Conservation (phyloP, 108 stramenopile species). For the Stephanodiscus triporus region DNA sequence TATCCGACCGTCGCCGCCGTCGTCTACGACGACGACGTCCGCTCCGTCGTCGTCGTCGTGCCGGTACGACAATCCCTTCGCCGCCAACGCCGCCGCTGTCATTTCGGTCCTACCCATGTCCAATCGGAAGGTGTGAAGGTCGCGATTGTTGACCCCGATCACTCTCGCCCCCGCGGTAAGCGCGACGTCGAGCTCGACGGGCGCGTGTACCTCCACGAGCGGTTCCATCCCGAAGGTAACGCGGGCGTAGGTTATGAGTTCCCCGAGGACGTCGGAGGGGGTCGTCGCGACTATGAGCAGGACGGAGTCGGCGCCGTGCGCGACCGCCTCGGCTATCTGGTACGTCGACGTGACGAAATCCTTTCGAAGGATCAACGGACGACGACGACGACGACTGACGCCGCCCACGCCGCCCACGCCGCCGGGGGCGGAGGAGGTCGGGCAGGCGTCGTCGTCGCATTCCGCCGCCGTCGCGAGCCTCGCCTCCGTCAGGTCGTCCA, state of each 20-base stretch:
- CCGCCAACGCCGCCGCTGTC: constrained; percentile 61
- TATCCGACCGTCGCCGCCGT: constrained; percentile 29
- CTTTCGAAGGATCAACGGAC: constrained; percentile 94
- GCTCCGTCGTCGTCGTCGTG: too few species aligned
- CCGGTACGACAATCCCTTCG: constrained; percentile 58
- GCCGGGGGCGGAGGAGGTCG: too few species aligned
- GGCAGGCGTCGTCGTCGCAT: background rate
- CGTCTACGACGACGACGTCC: background rate
- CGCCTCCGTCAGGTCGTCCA: constrained; percentile 80
- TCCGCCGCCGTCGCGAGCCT: constrained; percentile 54
- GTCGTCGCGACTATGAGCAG: constrained; percentile 95
- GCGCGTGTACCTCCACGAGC: constrained; percentile 95
- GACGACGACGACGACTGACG: background rate
- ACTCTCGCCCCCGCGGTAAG: constrained; percentile 88
- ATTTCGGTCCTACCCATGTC: constrained; percentile 91
- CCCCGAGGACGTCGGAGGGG: constrained; percentile 64
- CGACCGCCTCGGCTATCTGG: constrained; percentile 94
- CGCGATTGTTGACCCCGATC: constrained; percentile 98
- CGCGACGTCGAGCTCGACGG: constrained; percentile 90
- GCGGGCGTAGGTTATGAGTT: constrained; percentile 79
- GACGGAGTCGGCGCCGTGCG: constrained; percentile 93
- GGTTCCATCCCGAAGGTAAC: constrained; percentile 91
- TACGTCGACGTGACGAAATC: constrained; percentile 92
- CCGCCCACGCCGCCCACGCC: too few species aligned
- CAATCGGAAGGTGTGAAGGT: constrained; percentile 97